Conservation (phyloP, 2,329 filamentous ascomycete species). For the Fusarium sp. region DNA sequence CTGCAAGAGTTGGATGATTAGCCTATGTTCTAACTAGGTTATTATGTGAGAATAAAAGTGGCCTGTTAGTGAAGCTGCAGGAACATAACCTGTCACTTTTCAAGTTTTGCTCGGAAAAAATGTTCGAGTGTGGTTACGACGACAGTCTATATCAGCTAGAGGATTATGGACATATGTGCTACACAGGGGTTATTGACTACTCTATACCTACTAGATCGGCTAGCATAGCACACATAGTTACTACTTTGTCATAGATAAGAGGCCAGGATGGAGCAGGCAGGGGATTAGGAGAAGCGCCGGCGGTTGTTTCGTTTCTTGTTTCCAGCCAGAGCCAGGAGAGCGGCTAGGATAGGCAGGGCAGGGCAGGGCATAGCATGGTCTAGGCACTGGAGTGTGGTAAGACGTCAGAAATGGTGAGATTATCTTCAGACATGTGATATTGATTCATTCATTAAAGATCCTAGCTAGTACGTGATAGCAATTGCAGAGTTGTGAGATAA, state of each 20-base stretch:
- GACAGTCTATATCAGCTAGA: conserved; percentile 22
- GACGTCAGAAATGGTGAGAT: conserved; percentile 19
- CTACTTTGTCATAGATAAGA: conserved; percentile 5
- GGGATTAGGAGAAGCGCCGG: conserved; percentile 43
- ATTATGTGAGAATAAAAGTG: conserved; percentile 21
- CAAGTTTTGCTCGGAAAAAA: conserved; percentile 14
- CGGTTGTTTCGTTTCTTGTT: conserved; percentile 49
- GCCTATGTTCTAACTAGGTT: conserved; percentile 20
- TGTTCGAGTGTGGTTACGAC: conserved; percentile 16
- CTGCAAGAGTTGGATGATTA: conserved; percentile 19
- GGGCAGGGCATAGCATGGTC: conserved; percentile 12
- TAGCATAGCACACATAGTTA: conserved; percentile 1
- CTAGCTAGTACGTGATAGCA: conserved; percentile 3
- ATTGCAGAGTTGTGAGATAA: neutral
- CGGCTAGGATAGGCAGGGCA: conserved; percentile 31
- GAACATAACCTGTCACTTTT: conserved; percentile 44
- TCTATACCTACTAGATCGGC: conserved; percentile 2
- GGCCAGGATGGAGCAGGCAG: conserved; percentile 35
- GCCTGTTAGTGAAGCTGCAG: conserved; percentile 31
- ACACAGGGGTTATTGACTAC: conserved; percentile 15
- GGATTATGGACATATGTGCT: neutral
- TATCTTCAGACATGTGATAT: conserved; percentile 22
- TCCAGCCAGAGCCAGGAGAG: conserved; percentile 40
- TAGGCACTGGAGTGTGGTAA: conserved; percentile 22
- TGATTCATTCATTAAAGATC: conserved; percentile 9